Base-by-base conservation (phyloP, 1,284 basidiomycete genomes). In the Ustilago tritici region DNA sequence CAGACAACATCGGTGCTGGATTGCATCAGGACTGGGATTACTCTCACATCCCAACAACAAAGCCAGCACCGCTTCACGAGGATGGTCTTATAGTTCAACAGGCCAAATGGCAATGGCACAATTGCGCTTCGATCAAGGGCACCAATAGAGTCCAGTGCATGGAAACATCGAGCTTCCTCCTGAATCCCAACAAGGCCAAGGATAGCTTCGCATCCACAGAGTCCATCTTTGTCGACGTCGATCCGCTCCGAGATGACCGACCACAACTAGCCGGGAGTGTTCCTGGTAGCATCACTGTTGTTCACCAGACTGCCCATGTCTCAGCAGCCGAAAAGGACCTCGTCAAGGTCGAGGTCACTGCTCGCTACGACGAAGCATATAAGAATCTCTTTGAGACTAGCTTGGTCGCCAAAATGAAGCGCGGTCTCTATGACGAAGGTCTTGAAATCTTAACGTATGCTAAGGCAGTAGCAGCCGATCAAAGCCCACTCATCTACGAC, bases 311-410 rank as follows among this genome's bases (percentile, higher is more conserved):
- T 38, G 59, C 46, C 9, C 60, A 68, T 15, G 56, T 61, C 8
- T 61, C 66, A 4, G 62, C 58, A 10, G 61, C 34, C 8, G 61
- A 74, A 43, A 73, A 75, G 58, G 70, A 69, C 17, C 62, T 76
- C 19, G 70, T 82, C 62, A 67, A 74, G 50, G 76, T 82, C 14
- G 73, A 82, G 34, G 69, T 82, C 46, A 81, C 77, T 14, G 81
- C 73, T 9, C 70, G 62, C 31, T 81, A 81, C 66, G 80, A 80
- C 49, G 47, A 76, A 35, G 65, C 65, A 1, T 80, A 75, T 46
- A 73, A 70, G 41, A 68, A 76, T 15, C 68, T 82, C 6, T 67
- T 81, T 12, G 68, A 78, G 23, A 70, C 61, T 17, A 75, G 76
- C 40, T 62, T 78, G 0, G 80, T 82, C 4, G 79, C 76, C 23